Conservation (phyloP, 805 yeast genomes). For the Cyberlindnera maritima region DNA sequence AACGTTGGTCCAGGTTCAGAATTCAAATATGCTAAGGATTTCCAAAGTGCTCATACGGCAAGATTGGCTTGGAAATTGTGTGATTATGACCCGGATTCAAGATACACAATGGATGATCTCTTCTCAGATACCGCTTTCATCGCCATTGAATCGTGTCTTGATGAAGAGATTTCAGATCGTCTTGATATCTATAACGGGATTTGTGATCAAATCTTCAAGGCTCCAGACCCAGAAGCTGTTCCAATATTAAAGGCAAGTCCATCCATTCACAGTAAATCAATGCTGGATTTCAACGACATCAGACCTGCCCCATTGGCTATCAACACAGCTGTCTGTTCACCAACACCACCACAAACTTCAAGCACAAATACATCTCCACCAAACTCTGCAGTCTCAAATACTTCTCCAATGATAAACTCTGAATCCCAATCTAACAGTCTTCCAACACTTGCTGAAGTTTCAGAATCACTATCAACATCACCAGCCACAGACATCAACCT, state of each 20-base stretch:
- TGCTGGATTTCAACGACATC: slow-evolving; percentile 22
- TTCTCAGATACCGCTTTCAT: slow-evolving; percentile 66
- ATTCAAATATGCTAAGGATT: slow-evolving; percentile 64
- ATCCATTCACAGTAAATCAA: slow-evolving; percentile 20
- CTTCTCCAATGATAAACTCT: background rate
- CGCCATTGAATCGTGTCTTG: slow-evolving; percentile 55
- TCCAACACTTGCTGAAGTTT: slow-evolving; percentile 16
- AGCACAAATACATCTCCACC: background rate
- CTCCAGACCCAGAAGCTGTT: slow-evolving; percentile 2
- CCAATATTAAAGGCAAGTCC: slow-evolving; percentile 14
- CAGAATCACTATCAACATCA: slow-evolving; percentile 13
- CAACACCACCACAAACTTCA: background rate
- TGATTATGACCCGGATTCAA: slow-evolving; percentile 54
- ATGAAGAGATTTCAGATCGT: slow-evolving; percentile 35
- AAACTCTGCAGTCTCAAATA: background rate
- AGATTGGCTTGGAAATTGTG: slow-evolving; percentile 73
- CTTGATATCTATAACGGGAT: slow-evolving; percentile 6
- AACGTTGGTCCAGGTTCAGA: slow-evolving; percentile 69
- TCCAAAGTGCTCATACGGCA: slow-evolving; percentile 56
- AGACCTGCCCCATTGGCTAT: background rate
- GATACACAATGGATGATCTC: slow-evolving; percentile 54
- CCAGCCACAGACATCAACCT: slow-evolving; percentile 7
- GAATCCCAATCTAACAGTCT: background rate
- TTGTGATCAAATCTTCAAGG: slow-evolving; percentile 3
- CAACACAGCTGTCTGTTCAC: background rate